phyloP scores from a whole-genome alignment of 2,329 filamentous ascomycete species.

The Onygena corvina region DNA sequence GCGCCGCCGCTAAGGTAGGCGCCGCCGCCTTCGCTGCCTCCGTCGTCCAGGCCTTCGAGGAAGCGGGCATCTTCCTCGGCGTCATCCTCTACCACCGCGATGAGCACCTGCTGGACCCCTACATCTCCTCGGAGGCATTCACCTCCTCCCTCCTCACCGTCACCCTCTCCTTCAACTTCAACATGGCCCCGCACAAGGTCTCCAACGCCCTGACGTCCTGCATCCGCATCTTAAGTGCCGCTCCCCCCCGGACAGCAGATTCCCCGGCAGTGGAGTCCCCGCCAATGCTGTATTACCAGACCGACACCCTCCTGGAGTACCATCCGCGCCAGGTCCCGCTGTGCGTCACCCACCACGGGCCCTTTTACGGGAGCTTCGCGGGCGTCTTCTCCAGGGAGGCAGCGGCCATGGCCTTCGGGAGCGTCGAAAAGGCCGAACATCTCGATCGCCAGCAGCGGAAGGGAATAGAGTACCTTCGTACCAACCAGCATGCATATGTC shows the following conservation, averaged over 20 bases:
- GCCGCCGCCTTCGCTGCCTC: not conserved
- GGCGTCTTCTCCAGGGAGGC: not conserved
- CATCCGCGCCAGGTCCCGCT: not conserved
- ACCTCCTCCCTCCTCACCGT: not conserved
- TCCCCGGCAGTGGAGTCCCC: not conserved
- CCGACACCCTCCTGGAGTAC: not conserved
- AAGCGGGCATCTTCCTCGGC: conserved; percentile 1
- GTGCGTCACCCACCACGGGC: not conserved
- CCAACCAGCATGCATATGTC: not conserved
- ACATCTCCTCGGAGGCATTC: not conserved
- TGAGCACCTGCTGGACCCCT: not conserved
- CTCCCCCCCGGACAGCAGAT: too few species aligned
- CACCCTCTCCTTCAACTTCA: not conserved
- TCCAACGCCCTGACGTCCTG: not conserved
- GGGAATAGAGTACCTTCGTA: not conserved
- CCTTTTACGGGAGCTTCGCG: conserved; percentile 2
- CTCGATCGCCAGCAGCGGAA: not conserved
- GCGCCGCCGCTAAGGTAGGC: not conserved
- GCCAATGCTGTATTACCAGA: not conserved
- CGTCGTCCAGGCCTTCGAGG: not conserved
- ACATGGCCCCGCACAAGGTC: not conserved
- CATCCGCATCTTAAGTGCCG: not conserved
- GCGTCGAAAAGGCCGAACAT: conserved; percentile 4
- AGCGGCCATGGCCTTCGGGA: not conserved
- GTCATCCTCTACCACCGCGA: not conserved